phyloP scores from a whole-genome alignment of 306 rosid genomes.

The Arachis stenosperma region DNA sequence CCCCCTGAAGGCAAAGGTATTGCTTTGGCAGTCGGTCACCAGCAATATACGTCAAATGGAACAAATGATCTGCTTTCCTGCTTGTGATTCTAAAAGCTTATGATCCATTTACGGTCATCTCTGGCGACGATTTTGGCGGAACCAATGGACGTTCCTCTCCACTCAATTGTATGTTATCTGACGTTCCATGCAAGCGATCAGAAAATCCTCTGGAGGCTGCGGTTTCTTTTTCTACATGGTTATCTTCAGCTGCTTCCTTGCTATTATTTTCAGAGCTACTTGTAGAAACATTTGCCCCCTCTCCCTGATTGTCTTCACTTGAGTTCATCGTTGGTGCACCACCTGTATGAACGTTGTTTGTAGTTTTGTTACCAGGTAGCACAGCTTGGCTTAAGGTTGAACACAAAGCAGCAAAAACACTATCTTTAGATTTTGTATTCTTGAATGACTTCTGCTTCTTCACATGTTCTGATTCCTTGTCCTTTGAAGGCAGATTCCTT shows the following conservation, averaged over 20 bases:
- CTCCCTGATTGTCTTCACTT: slow-evolving; percentile 49
- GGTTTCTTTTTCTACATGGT: slow-evolving; percentile 60
- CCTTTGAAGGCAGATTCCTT: slow-evolving; percentile 66
- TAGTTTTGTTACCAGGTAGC: slow-evolving; percentile 68
- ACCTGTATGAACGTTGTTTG: slow-evolving; percentile 41
- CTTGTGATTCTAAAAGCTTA: slow-evolving; percentile 43
- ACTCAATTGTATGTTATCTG: slow-evolving; percentile 66
- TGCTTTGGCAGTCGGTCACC: slow-evolving; percentile 46
- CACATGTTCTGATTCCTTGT: slow-evolving; percentile 61
- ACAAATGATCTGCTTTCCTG: slow-evolving; percentile 38
- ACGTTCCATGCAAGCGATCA: slow-evolving; percentile 55
- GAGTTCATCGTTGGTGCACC: slow-evolving; percentile 42
- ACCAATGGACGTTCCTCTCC: slow-evolving; percentile 77
- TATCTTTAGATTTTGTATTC: slow-evolving; percentile 66
- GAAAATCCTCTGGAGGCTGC: slow-evolving; percentile 62
- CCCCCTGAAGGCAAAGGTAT: slow-evolving; percentile 39
- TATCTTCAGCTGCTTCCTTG: slow-evolving; percentile 49
- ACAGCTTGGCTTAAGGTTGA: slow-evolving; percentile 80
- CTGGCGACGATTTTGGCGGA: slow-evolving; percentile 82
- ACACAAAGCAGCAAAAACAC: slow-evolving; percentile 73
- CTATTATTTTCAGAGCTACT: slow-evolving; percentile 47
- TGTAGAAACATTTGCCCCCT: slow-evolving; percentile 45
- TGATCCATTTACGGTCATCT: slow-evolving; percentile 93
- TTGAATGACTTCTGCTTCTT: slow-evolving; percentile 76
- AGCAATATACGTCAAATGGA: slow-evolving; percentile 46